Percentiles rank a stretch among this genome's conserved stretches.
Conservation (phyloP, 2,329 filamentous ascomycete genomes). For the Aspergillus vadensis region DNA sequence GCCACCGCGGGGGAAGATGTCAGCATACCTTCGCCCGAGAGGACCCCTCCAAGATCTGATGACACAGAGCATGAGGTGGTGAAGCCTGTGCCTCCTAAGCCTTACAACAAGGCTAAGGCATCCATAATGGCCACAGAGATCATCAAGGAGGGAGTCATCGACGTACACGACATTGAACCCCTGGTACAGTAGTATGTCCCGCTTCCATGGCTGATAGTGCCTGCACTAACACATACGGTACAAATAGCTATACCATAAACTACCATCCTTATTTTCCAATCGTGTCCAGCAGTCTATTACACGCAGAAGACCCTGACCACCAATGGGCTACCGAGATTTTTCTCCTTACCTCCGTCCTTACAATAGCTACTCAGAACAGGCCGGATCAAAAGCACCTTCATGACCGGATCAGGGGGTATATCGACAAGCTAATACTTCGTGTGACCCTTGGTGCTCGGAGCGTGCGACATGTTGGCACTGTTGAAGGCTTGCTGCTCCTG, state of each 20-base stretch:
- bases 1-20: not conserved
- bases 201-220: not conserved
- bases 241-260: not conserved
- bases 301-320: not conserved
- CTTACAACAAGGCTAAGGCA: not conserved
- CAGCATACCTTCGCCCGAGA: not conserved
- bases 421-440: constrained; percentile 13
- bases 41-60: not conserved
- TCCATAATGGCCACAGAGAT: not conserved
- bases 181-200: not conserved
- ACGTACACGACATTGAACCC: not conserved
- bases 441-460: constrained; percentile 19
- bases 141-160: not conserved
- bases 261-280: constrained; percentile 18
- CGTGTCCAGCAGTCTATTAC: constrained; percentile 2
- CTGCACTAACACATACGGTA: not conserved
- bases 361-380: constrained; percentile 18
- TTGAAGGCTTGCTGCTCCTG: constrained; percentile 24
- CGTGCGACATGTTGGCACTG: constrained; percentile 16
- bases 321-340: constrained; percentile 11
- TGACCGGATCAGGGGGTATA: constrained; percentile 1
- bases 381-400: constrained; percentile 1
- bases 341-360: constrained; percentile 16
- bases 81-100: not conserved
- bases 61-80: too few species aligned